Percentiles rank a stretch among this genome's conserved stretches.
These are phyloP conservation scores for Acer saccharum DNA, from an alignment of 345 rosid species.

Conservation along the genomic window DNA sequence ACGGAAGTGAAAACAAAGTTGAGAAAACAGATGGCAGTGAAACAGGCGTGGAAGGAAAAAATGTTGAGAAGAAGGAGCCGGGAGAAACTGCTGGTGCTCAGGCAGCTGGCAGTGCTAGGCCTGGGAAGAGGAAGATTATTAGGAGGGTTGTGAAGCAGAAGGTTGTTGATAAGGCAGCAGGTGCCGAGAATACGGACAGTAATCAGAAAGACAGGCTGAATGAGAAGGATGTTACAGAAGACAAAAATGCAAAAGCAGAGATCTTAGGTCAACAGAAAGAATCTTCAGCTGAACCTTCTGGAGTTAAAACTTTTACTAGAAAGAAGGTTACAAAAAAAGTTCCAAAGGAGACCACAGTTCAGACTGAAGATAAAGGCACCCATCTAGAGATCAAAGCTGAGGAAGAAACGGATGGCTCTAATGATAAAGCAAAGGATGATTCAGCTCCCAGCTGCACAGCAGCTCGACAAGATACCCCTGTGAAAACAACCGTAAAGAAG, in stretches of 20 bases:
- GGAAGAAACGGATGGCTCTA: constrained; percentile 34
- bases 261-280: constrained; percentile 45
- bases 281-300: constrained; percentile 37
- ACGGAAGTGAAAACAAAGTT: constrained; percentile 31
- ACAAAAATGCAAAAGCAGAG: constrained; percentile 42
- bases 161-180: constrained; percentile 47
- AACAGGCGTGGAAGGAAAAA: constrained; percentile 34
- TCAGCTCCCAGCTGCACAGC: constrained; percentile 37
- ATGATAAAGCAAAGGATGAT: constrained; percentile 49
- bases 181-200: constrained; percentile 34
- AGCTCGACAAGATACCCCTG: constrained; percentile 43
- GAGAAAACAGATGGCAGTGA: constrained; percentile 35
- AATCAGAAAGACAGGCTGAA: constrained; percentile 45
- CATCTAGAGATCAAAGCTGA: constrained; percentile 46
- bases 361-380: constrained; percentile 39
- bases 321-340: constrained; percentile 58
- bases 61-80: constrained; percentile 39
- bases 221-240: constrained; percentile 44
- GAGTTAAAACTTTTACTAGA: constrained; percentile 49
- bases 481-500: constrained; percentile 64
- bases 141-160: constrained; percentile 77
- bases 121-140: constrained; percentile 75
- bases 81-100: constrained; percentile 45
- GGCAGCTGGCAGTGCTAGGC: constrained; percentile 43
- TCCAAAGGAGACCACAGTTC: constrained; percentile 31